phyloP scores from a whole-genome alignment of 2,329 filamentous ascomycete genomes.

The Aspergillus versicolor region DNA sequence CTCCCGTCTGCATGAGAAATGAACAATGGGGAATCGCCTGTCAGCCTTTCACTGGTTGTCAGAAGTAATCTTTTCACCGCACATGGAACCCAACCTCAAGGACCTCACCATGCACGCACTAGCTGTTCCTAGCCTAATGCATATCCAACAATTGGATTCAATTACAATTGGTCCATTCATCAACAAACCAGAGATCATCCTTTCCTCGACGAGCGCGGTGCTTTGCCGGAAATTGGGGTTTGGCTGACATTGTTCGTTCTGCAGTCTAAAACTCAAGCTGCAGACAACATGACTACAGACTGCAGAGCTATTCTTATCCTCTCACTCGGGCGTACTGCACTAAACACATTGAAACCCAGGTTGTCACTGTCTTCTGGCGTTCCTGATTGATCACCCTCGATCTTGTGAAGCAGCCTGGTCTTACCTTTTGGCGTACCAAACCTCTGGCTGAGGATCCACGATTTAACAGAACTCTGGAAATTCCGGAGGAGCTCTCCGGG shows the following conservation, averaged over 20 bases:
- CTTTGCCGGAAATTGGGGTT: not conserved
- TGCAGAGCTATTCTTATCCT: conserved; percentile 11
- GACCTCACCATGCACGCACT: conserved; percentile 1
- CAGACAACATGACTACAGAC: conserved; percentile 3
- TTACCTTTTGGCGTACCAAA: not conserved
- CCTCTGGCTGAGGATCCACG: not conserved
- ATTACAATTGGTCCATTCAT: conserved; percentile 1
- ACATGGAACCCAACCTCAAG: not conserved
- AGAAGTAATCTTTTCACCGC: not conserved
- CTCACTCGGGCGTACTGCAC: not conserved
- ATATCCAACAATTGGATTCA: conserved; percentile 2
- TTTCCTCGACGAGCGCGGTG: not conserved
- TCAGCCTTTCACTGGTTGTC: not conserved
- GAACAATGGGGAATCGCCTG: not conserved
- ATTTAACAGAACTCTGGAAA: not conserved
- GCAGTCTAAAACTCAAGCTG: not conserved
- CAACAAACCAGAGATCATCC: conserved; percentile 2
- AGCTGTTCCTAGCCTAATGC: not conserved
- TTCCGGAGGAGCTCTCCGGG: not conserved
- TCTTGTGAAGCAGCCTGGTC: not conserved
- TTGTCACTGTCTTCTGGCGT: not conserved
- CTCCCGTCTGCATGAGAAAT: not conserved
- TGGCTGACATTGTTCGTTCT: not conserved
- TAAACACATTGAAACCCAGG: not conserved
- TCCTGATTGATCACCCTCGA: not conserved